phyloP scores from a whole-genome alignment of 768 basidiomycete species.

The Chiua virens region DNA sequence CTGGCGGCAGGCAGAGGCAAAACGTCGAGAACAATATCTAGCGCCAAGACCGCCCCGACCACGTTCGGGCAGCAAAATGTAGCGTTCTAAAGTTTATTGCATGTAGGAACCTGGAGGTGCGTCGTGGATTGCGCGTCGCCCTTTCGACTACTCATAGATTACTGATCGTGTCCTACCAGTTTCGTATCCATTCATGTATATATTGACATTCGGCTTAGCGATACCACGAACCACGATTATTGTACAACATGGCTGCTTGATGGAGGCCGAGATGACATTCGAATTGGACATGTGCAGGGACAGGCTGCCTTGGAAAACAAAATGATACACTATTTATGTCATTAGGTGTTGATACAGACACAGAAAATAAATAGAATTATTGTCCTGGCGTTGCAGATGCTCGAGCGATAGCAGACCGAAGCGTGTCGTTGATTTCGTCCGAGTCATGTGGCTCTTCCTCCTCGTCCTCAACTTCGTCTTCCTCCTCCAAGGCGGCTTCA shows the following conservation, averaged over 20 bases:
- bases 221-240: conserved; percentile 16
- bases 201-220: conserved; percentile 23
- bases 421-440: conserved; percentile 16
- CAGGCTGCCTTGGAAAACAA: conserved; percentile 10
- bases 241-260: conserved; percentile 27
- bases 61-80: conserved; percentile 55
- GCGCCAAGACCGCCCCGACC: conserved; percentile 35
- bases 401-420: conserved; percentile 11
- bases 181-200: conserved; percentile 35
- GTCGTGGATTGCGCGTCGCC: not conserved
- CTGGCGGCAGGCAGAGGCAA: conserved; percentile 59
- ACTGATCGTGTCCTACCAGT: conserved; percentile 8
- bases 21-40: conserved; percentile 45
- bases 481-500: conserved; percentile 72
- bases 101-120: conserved; percentile 18
- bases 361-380: conserved; percentile 25
- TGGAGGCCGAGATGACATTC: conserved; percentile 5
- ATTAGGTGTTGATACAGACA: conserved; percentile 20
- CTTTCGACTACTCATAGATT: not conserved
- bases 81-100: conserved; percentile 19
- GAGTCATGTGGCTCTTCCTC: conserved; percentile 31
- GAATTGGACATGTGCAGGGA: conserved; percentile 12
- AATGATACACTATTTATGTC: conserved; percentile 27
- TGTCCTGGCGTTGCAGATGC: conserved; percentile 5
- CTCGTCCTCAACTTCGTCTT: conserved; percentile 51